phyloP scores from a whole-genome alignment of 1,284 basidiomycete genomes.

The Rhodotorula sp. region DNA sequence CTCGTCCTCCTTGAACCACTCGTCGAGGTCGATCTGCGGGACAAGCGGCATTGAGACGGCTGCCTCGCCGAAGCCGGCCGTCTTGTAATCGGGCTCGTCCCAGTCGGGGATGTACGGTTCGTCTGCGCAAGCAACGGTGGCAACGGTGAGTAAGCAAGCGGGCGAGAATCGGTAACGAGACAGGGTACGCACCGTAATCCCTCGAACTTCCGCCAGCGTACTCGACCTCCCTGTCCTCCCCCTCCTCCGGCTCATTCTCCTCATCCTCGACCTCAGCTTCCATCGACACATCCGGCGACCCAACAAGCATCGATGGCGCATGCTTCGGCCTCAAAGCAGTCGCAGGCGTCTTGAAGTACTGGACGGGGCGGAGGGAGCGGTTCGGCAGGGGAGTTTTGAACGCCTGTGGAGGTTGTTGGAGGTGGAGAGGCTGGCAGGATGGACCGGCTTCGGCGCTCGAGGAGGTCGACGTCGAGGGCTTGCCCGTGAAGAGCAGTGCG shows the following conservation, averaged over 20 bases:
- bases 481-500: slow-evolving; percentile 16
- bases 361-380: slow-evolving; percentile 8
- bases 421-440: slow-evolving; percentile 1
- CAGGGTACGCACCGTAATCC: slow-evolving; percentile 14
- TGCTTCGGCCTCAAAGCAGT: background rate
- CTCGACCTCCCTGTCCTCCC: slow-evolving; percentile 22
- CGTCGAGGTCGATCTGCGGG: background rate
- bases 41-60: background rate
- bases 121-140: background rate
- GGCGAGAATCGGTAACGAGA: too few species aligned
- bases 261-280: slow-evolving; percentile 5
- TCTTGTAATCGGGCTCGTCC: slow-evolving; percentile 19
- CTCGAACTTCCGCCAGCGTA: slow-evolving; percentile 24
- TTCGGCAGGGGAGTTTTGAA: slow-evolving; percentile 10
- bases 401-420: background rate
- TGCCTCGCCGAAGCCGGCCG: slow-evolving; percentile 8
- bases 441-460: slow-evolving; percentile 8
- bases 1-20: slow-evolving; percentile 4
- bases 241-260: slow-evolving; percentile 1
- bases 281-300: slow-evolving; percentile 19
- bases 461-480: slow-evolving; percentile 4
- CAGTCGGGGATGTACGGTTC: slow-evolving; percentile 25
- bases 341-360: slow-evolving; percentile 12
- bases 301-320: slow-evolving; percentile 5
- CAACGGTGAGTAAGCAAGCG: background rate